Conservation (phyloP, 352 stramenopile species). For the Elongisporangium prolatum region DNA sequence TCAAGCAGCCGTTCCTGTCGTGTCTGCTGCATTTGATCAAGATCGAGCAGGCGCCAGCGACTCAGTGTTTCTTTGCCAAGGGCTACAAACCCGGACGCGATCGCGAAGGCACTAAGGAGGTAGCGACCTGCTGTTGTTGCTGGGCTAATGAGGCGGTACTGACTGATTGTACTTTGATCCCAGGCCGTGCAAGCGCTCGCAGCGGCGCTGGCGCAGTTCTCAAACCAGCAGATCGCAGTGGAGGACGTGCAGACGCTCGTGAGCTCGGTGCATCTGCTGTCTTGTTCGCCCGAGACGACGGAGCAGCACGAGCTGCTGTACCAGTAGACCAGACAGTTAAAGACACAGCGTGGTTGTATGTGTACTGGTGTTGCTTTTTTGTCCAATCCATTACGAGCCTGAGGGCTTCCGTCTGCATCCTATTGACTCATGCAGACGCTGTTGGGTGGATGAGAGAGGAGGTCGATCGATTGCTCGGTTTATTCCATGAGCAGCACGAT, state of each 20-base stretch:
- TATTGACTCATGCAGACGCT: neutral
- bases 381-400: neutral
- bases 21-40: constrained; percentile 47
- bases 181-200: constrained; percentile 35
- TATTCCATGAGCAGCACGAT: constrained; percentile 83
- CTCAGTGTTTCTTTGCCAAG: constrained; percentile 54
- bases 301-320: constrained; percentile 43
- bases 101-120: constrained; percentile 39
- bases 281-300: constrained; percentile 7
- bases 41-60: constrained; percentile 39
- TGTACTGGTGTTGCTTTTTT: constrained; percentile 26
- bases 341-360: constrained; percentile 16
- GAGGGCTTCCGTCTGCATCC: constrained; percentile 1
- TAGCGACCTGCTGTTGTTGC: neutral
- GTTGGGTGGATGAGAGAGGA: neutral
- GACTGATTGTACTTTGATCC: neutral
- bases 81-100: constrained; percentile 59
- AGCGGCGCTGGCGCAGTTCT: constrained; percentile 28
- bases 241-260: constrained; percentile 22
- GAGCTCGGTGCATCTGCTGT: constrained; percentile 18
- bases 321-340: constrained; percentile 25
- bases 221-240: constrained; percentile 22
- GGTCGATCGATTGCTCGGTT: neutral
- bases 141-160: neutral
- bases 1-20: constrained; percentile 50